Percentiles rank a stretch among this genome's conserved stretches.
Evolutionary conservation across 2,329 filamentous ascomycete species (phyloP).

Genomic region (Zymoseptoria brevis): DNA sequence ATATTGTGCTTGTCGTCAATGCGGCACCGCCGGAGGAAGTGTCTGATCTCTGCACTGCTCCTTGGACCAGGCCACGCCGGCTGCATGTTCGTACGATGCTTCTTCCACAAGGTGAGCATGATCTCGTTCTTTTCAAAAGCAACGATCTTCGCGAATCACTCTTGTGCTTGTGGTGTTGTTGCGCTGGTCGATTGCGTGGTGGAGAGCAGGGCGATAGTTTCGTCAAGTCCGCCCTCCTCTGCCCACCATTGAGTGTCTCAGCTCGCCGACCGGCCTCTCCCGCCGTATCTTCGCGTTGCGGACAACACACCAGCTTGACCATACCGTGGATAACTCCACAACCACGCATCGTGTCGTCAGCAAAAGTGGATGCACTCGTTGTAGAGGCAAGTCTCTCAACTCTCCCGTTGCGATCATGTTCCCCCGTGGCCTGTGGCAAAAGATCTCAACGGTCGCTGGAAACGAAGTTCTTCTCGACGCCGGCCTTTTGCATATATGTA

Average conservation of each 20-base stretch:
- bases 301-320: constrained; percentile 1
- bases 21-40: neutral
- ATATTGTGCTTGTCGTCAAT: neutral
- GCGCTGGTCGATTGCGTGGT: neutral
- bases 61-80: neutral
- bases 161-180: neutral
- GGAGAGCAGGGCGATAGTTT: neutral
- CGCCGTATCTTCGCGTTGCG: neutral
- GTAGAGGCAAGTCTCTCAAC: constrained; percentile 2
- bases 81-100: neutral
- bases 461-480: neutral
- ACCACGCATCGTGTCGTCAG: neutral
- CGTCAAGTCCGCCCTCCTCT: neutral
- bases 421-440: neutral
- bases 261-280: neutral
- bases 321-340: neutral
- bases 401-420: neutral
- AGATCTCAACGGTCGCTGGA: constrained; percentile 4
- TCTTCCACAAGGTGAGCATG: neutral
- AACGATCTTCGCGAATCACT: neutral
- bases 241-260: neutral
- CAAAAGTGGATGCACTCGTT: constrained; percentile 6
- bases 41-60: neutral
- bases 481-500: neutral
- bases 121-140: neutral